Base-by-base conservation (phyloP, 208 protist genomes). In the Crithidia sp. region DNA sequence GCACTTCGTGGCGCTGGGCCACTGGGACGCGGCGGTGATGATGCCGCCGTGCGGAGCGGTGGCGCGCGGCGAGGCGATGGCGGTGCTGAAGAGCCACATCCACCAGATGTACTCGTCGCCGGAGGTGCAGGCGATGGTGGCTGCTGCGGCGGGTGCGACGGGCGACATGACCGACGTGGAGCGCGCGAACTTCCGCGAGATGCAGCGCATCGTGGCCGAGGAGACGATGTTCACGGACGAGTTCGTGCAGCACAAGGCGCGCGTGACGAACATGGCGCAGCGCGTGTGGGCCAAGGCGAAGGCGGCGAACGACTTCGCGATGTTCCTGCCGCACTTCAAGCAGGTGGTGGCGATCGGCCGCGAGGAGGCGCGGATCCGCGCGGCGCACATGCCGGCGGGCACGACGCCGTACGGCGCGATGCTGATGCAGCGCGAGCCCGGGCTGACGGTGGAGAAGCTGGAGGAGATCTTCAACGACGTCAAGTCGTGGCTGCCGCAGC, bases 1-100 rank as follows among this genome's bases (percentile, higher is more conserved):
- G 47, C 76, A 85, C 65, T 49, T 89, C 10, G 41, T 74, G 0
- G 45, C n/a, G 2, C 36, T 93, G 6, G 74, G 71, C 0, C 43
- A 67, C 36, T 93, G 88, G 85, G 88, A 93, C 59, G 37, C 73
- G 4, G 52, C 68, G 0, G 67, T 77, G 8, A 77, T 81, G 54
- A 93, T 93, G 88, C 85, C 88, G 7, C 53, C 71, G 3, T 81
- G 83, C 58, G 82, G 77, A 28, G 52, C 73, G 9, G 74, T 56
- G 36, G 71, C 78, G 4, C 78, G 88, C 13, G 75, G 71, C 10
- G 70, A 67, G 14, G 82, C 86, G 12, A 68, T 87, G 69, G 79
- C 68, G 5, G 76, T 83, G 43, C 57, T 90, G 0, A 41, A 74
- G 44, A 53, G 68, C 5, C 60, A 77, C 41, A 60, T 80, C 14